Conservation (phyloP, 192 early-diverging fungal genomes). For the Coemansia sp. region DNA sequence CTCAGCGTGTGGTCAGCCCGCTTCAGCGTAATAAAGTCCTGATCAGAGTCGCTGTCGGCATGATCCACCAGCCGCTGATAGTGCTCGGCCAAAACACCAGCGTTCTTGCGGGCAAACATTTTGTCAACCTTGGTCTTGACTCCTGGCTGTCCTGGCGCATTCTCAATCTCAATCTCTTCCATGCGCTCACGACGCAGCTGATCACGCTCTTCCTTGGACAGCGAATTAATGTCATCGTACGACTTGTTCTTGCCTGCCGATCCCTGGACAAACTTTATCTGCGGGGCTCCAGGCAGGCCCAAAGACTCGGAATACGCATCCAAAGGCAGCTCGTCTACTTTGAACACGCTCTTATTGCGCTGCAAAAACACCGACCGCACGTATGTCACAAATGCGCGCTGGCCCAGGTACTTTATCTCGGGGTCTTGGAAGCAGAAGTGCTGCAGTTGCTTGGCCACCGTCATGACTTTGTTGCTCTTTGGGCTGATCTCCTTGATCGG, state of each 20-base stretch:
- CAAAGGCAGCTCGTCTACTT: conserved; percentile 79
- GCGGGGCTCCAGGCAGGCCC: conserved; percentile 93
- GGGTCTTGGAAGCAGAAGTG: conserved; percentile 89
- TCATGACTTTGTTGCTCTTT: conserved; percentile 78
- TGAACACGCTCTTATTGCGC: conserved; percentile 87
- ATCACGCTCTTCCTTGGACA: conserved; percentile 47
- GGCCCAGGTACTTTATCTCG: conserved; percentile 94
- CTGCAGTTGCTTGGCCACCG: conserved; percentile 80
- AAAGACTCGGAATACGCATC: conserved; percentile 85
- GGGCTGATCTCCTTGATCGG: conserved; percentile 88
- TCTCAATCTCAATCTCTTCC: conserved; percentile 33
- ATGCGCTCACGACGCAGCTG: conserved; percentile 17
- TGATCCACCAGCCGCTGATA: conserved; percentile 83
- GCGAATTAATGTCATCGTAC: conserved; percentile 55
- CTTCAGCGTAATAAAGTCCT: conserved; percentile 82
- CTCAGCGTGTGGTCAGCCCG: conserved; percentile 79
- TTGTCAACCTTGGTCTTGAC: conserved; percentile 81
- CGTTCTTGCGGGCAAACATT: conserved; percentile 93
- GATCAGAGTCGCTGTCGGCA: conserved; percentile 52
- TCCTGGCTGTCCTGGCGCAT: conserved; percentile 12
- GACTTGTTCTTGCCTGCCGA: conserved; percentile 66
- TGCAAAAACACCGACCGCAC: conserved; percentile 90
- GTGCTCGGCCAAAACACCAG: conserved; percentile 85
- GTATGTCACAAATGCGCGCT: conserved; percentile 96
- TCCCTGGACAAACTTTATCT: conserved; percentile 87